Evolutionary conservation across 2,329 filamentous ascomycete genomes (phyloP).

Genomic region (Diplocarpon mali): DNA sequence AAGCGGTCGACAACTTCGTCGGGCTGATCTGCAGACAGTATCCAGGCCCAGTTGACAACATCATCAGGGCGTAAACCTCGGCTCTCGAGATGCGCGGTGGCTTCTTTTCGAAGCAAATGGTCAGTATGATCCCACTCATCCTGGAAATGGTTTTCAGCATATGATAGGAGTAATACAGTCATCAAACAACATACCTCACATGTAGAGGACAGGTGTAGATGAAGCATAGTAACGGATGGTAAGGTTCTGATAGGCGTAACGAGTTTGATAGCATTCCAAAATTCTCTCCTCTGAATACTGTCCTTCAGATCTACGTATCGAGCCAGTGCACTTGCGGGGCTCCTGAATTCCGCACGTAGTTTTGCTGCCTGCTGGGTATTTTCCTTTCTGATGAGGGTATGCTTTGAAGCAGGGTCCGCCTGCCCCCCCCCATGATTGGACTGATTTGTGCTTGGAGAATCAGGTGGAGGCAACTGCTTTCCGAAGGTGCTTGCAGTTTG

Average conservation of each 20-base stretch:
- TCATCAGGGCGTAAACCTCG: conserved; percentile 15
- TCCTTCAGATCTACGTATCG: conserved; percentile 14
- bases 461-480: too few species aligned
- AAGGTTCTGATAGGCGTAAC: conserved; percentile 4
- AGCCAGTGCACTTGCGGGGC: conserved; percentile 5
- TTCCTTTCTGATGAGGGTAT: too few species aligned
- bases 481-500: too few species aligned
- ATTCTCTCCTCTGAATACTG: conserved; percentile 3
- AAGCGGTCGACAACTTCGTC: conserved; percentile 20
- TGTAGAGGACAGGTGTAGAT: conserved; percentile 8
- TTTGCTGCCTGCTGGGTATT: not conserved
- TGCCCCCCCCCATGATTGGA: too few species aligned
- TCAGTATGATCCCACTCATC: conserved; percentile 3
- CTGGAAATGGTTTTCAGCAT: not conserved
- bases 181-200: conserved; percentile 3
- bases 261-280: conserved; percentile 7
- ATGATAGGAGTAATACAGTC: not conserved
- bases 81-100: conserved; percentile 3
- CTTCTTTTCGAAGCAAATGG: not conserved
- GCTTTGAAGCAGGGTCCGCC: too few species aligned
- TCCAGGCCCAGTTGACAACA: conserved; percentile 23
- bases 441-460: not conserved
- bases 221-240: conserved; percentile 10
- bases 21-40: conserved; percentile 15
- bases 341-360: not conserved